phyloP scores from a whole-genome alignment of 2,329 filamentous ascomycete species.

The Alternaria solani region DNA sequence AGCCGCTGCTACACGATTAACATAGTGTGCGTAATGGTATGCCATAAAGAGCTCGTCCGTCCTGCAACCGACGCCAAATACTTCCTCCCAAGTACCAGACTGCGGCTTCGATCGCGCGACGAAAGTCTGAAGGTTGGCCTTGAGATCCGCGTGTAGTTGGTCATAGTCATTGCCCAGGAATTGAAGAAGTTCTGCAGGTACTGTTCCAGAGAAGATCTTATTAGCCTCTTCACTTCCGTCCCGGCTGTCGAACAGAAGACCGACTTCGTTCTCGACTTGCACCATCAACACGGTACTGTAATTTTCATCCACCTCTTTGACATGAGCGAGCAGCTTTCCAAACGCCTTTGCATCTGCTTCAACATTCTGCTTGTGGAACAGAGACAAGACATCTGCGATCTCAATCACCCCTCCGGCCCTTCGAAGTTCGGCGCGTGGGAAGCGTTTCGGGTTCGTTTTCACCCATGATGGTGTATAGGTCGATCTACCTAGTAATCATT shows the following conservation, averaged over 20 bases:
- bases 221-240: conserved; percentile 52
- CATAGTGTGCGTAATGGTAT: conserved; percentile 54
- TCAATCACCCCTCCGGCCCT: conserved; percentile 31
- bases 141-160: conserved; percentile 32
- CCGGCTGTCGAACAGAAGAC: conserved; percentile 60
- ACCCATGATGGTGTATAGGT: conserved; percentile 43
- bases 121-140: conserved; percentile 10
- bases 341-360: conserved; percentile 54
- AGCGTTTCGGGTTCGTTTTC: conserved; percentile 46
- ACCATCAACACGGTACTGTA: conserved; percentile 64
- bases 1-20: conserved; percentile 53
- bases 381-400: conserved; percentile 33
- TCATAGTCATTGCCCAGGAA: conserved; percentile 42
- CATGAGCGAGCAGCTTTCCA: conserved; percentile 48
- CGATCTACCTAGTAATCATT: conserved; percentile 1
- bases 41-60: conserved; percentile 61
- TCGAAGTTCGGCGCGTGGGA: conserved; percentile 34
- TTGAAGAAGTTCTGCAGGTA: conserved; percentile 50
- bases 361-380: conserved; percentile 48
- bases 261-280: conserved; percentile 66
- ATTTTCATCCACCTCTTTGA: conserved; percentile 55
- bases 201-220: conserved; percentile 46
- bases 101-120: conserved; percentile 15
- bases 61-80: conserved; percentile 50
- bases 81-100: conserved; percentile 47